Conservation (phyloP, 2,329 filamentous ascomycete species). For the Ophiostoma novo-ulmi region DNA sequence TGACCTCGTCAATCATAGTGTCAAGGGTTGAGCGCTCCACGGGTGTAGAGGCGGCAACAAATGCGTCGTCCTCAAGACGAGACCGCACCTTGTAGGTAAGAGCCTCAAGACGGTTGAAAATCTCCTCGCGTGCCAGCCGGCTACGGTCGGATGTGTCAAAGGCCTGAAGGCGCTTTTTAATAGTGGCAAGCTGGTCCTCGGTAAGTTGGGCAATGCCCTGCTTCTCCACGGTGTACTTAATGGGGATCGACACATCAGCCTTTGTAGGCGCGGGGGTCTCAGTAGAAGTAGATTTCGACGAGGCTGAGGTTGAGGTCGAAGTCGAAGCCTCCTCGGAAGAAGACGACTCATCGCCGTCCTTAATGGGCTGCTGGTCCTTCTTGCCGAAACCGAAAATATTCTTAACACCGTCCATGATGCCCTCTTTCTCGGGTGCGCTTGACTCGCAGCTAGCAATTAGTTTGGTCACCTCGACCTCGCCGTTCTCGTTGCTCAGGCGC, state of each 20-base stretch:
- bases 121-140: conserved; percentile 73
- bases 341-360: conserved; percentile 43
- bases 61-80: conserved; percentile 70
- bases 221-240: conserved; percentile 48
- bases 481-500: conserved; percentile 65
- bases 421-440: conserved; percentile 66
- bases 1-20: conserved; percentile 60
- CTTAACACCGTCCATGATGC: conserved; percentile 89
- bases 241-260: conserved; percentile 51
- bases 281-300: conserved; percentile 21
- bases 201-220: conserved; percentile 47
- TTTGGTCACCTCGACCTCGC: conserved; percentile 71
- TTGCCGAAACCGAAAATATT: conserved; percentile 92
- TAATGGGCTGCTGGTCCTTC: conserved; percentile 71
- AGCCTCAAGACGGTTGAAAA: conserved; percentile 85
- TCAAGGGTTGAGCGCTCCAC: conserved; percentile 63
- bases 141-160: conserved; percentile 83
- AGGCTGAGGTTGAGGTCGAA: conserved; percentile 18
- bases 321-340: conserved; percentile 28
- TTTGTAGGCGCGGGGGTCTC: conserved; percentile 48
- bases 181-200: conserved; percentile 45
- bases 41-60: conserved; percentile 65
- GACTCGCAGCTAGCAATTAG: conserved; percentile 82
- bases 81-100: conserved; percentile 88
- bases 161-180: conserved; percentile 68